A percentile compares a stretch with the other conserved stretches of the same genome.
Conservation (phyloP, 371 early-diverging fungal species). For the Mucor plumbeus region DNA sequence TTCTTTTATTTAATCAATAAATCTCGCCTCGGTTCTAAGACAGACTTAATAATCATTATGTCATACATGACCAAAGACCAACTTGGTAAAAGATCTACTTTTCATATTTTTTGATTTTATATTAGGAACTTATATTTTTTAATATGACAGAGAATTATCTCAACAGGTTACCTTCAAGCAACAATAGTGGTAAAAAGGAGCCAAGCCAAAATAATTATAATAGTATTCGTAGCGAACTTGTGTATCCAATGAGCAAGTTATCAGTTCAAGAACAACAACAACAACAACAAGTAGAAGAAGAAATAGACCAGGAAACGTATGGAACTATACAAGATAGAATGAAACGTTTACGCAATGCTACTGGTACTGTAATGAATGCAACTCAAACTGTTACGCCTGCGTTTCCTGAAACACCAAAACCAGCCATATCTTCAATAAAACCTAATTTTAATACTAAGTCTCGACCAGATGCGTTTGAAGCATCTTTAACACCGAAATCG, state of each 20-base stretch:
- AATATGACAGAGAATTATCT: constrained; percentile 24
- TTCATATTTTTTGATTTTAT: neutral
- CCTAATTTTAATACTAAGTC: constrained; percentile 1
- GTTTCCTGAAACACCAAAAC: constrained; percentile 23
- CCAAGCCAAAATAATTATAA: constrained; percentile 16
- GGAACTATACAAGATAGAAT: constrained; percentile 21
- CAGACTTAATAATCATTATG: constrained; percentile 5
- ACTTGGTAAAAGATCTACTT: constrained; percentile 13
- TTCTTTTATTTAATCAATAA: neutral
- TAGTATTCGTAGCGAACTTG: constrained; percentile 17
- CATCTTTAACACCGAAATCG: constrained; percentile 8
- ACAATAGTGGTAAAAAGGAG: neutral
- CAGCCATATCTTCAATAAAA: neutral
- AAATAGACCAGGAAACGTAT: constrained; percentile 7
- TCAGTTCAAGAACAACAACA: neutral
- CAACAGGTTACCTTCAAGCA: constrained; percentile 12
- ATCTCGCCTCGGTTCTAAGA: neutral
- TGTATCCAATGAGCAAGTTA: constrained; percentile 20
- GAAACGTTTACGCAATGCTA: constrained; percentile 19
- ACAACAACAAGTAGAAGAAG: neutral
- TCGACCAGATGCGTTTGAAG: constrained; percentile 20
- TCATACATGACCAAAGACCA: constrained; percentile 36
- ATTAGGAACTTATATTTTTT: neutral
- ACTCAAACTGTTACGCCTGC: constrained; percentile 10
- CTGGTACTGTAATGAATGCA: constrained; percentile 15